These are phyloP conservation scores for Fraxinus cuspidata DNA, from an alignment of 257 asterid genomes.

Conservation along the genomic window DNA sequence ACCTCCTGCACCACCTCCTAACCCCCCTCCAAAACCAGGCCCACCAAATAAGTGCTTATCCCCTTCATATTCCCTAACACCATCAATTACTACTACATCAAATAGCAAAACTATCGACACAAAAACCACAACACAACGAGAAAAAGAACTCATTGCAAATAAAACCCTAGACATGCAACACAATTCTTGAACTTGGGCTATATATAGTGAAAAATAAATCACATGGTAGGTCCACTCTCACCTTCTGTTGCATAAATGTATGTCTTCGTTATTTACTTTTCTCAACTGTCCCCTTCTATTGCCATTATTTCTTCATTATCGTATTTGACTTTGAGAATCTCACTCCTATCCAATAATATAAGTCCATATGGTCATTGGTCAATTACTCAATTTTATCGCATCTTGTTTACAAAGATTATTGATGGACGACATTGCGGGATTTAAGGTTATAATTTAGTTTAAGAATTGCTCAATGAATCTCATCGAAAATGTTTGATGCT, in stretches of 20 bases:
- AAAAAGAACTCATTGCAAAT: slow-evolving; percentile 24
- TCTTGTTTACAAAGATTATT: background rate
- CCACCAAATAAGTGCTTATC: slow-evolving; percentile 37
- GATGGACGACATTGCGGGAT: background rate
- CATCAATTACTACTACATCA: slow-evolving; percentile 37
- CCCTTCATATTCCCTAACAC: slow-evolving; percentile 27
- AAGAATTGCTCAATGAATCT: too few species aligned
- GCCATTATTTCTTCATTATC: background rate
- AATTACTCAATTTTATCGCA: background rate
- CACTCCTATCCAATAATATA: background rate
- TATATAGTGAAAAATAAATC: slow-evolving; percentile 30
- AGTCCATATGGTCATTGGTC: background rate
- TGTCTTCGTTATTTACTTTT: slow-evolving; percentile 18
- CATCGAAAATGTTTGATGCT: background rate
- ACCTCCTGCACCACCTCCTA: slow-evolving; percentile 18
- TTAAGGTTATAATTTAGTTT: background rate
- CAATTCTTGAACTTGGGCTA: background rate
- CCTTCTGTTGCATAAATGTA: slow-evolving; percentile 33
- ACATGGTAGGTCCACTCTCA: slow-evolving; percentile 47
- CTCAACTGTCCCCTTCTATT: slow-evolving; percentile 27
- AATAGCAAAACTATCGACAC: slow-evolving; percentile 36
- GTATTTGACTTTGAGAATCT: background rate
- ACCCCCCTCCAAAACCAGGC: slow-evolving; percentile 17
- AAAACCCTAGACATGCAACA: slow-evolving; percentile 37
- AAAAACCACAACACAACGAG: slow-evolving; percentile 16